phyloP scores from a whole-genome alignment of 306 rosid genomes.

The Dryas drummondii region DNA sequence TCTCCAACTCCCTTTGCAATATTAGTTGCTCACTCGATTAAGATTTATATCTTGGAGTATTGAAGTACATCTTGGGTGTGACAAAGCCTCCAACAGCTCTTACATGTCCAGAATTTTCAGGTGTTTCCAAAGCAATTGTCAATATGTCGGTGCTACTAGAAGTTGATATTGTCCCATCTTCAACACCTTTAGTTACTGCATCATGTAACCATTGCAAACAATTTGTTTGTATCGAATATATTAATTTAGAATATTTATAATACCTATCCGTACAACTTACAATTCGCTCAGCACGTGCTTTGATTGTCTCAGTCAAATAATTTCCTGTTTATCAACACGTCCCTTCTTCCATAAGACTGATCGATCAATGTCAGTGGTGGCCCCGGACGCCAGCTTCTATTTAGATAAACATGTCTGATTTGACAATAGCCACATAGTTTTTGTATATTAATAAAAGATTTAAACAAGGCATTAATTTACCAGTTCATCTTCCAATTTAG shows the following conservation, averaged over 20 bases:
- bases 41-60: not conserved
- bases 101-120: not conserved
- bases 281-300: not conserved
- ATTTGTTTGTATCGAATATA: no score
- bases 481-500: not conserved
- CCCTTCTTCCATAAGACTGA: not conserved
- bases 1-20: not conserved
- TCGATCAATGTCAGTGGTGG: not conserved
- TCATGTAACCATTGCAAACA: not conserved
- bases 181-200: not conserved
- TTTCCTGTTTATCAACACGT: not conserved
- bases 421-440: no score
- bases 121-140: conserved; percentile 2
- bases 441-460: not conserved
- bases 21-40: not conserved
- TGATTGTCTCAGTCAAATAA: not conserved
- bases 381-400: not conserved
- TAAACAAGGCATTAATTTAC: not conserved
- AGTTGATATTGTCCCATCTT: not conserved
- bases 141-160: not conserved
- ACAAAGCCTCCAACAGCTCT: not conserved
- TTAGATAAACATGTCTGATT: not conserved
- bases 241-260: no score
- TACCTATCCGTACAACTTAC: not conserved
- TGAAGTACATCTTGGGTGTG: not conserved